Conservation (phyloP, 495 filamentous ascomycete genomes). For the Talaromyces trachyspermus region DNA sequence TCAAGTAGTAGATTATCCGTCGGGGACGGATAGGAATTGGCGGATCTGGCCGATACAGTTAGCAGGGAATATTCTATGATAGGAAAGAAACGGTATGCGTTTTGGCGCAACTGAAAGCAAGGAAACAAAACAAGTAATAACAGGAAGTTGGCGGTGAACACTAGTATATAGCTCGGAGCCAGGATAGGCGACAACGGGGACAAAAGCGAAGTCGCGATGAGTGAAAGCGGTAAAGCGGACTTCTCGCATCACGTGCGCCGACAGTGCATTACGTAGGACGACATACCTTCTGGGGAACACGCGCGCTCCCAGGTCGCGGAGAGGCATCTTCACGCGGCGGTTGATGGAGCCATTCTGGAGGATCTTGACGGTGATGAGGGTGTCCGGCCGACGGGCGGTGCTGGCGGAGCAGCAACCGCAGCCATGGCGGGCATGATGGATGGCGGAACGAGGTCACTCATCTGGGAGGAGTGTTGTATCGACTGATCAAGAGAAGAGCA, state of each 20-base stretch:
- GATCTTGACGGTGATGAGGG: conserved; percentile 80
- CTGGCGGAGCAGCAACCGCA: conserved; percentile 18
- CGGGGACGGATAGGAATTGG: conserved; percentile 57
- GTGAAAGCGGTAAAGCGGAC: no score
- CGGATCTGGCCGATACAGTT: conserved; percentile 55
- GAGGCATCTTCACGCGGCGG: conserved; percentile 81
- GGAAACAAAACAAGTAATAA: no score
- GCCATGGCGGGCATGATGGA: conserved; percentile 10
- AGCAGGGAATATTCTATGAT: conserved; percentile 8
- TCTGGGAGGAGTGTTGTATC: no score
- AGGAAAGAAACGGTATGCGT: neutral
- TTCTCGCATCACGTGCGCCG: no score
- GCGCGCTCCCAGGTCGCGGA: conserved; percentile 73
- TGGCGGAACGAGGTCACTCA: neutral
- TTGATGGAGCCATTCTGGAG: conserved; percentile 58
- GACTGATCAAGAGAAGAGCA: no score
- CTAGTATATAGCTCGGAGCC: no score
- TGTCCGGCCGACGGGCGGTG: conserved; percentile 54
- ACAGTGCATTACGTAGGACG: no score
- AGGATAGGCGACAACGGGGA: no score
- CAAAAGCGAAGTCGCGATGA: no score
- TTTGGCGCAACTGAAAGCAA: no score
- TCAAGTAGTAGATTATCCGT: conserved; percentile 70
- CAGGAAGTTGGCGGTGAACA: no score
- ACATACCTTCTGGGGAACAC: conserved; percentile 84